Conservation (phyloP, 352 stramenopile species). For the Pythium biforme region DNA sequence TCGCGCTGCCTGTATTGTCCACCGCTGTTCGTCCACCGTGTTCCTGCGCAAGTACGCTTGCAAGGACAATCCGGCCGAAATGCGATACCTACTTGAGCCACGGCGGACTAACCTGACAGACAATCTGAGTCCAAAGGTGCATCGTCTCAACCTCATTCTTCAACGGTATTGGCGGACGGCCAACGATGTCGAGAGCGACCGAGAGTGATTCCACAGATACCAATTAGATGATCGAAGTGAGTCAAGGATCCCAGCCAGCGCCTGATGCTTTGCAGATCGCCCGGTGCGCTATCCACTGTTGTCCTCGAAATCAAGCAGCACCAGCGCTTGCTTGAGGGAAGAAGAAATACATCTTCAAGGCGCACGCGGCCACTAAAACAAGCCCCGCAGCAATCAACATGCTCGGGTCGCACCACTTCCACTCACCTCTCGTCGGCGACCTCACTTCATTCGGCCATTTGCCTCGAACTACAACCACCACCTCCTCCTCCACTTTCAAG, state of each 20-base stretch:
- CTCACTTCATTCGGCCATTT: slow-evolving; percentile 3
- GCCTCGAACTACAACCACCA: background rate
- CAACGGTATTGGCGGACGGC: slow-evolving; percentile 4
- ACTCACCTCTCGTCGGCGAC: too few relatives aligned
- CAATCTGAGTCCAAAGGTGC: background rate
- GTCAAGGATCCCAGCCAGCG: too few relatives aligned
- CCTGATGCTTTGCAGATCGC: too few relatives aligned
- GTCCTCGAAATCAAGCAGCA: too few relatives aligned
- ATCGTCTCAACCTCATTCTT: slow-evolving; percentile 8
- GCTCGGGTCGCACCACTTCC: too few relatives aligned
- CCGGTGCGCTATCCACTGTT: too few relatives aligned
- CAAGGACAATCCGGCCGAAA: slow-evolving; percentile 5
- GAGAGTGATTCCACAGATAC: too few relatives aligned
- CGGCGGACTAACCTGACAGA: background rate
- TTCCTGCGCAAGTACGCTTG: slow-evolving; percentile 5
- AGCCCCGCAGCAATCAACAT: too few relatives aligned
- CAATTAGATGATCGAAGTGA: too few relatives aligned
- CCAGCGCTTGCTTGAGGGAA: too few relatives aligned
- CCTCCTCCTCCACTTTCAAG: background rate
- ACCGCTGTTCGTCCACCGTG: slow-evolving; percentile 7
- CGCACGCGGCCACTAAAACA: too few relatives aligned
- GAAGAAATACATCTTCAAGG: too few relatives aligned
- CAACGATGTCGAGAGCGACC: background rate
- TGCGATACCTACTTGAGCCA: slow-evolving; percentile 4
- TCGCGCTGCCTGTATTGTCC: slow-evolving; percentile 15